Percentiles rank a stretch among this genome's conserved stretches.
phyloP scores from a whole-genome alignment of 2,329 filamentous ascomycete genomes.

The Botrytis fabae region DNA sequence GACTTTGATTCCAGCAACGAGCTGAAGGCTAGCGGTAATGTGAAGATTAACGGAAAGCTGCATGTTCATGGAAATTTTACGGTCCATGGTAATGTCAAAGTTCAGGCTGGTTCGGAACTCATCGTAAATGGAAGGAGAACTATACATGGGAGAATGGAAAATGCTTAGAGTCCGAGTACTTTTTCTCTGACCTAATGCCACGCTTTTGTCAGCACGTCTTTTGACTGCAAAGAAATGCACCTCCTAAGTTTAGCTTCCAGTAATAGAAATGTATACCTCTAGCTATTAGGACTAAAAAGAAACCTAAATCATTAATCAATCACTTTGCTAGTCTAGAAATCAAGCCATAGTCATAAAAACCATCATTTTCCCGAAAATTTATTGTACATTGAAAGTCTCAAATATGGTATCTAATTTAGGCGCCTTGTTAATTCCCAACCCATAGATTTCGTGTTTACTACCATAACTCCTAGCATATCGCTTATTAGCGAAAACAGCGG shows the following conservation, averaged over 20 bases:
- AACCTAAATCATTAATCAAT: background rate
- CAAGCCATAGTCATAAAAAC: background rate
- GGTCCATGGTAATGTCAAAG: constrained; percentile 28
- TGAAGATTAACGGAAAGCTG: constrained; percentile 31
- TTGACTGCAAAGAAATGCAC: background rate
- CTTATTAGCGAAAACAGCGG: background rate
- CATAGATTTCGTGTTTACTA: background rate
- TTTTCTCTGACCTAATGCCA: background rate
- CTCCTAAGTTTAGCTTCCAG: background rate
- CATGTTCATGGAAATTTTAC: constrained; percentile 33
- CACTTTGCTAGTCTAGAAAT: background rate
- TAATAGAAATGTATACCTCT: background rate
- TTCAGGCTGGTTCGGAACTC: constrained; percentile 28
- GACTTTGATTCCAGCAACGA: constrained; percentile 22
- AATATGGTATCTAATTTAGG: constrained; percentile 11
- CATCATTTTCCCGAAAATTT: background rate
- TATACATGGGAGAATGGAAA: constrained; percentile 32
- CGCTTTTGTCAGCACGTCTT: background rate
- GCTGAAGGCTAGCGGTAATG: constrained; percentile 21
- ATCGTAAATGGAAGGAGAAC: constrained; percentile 34
- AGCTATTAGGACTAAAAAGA: background rate
- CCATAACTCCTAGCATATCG: constrained; percentile 5
- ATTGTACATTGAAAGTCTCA: constrained; percentile 5
- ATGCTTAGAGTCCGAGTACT: background rate
- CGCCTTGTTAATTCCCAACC: background rate